Base-by-base conservation (phyloP, 164 flowering plant genomes). In the Vitis labrusca region DNA sequence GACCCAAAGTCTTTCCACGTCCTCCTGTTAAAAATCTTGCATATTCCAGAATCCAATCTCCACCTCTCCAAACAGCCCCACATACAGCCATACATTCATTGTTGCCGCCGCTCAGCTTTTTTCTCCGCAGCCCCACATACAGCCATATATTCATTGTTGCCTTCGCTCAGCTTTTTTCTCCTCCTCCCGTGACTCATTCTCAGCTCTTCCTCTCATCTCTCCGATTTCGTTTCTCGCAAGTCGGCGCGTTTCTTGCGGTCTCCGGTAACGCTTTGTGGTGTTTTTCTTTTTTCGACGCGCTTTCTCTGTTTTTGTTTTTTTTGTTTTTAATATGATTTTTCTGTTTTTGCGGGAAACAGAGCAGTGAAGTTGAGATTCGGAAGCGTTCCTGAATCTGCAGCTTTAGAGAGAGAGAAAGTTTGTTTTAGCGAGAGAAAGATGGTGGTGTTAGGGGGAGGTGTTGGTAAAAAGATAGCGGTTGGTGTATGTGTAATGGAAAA, bases 401-500 rank as follows among this genome's bases (percentile, higher is more conserved):
- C 4, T 29, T 13, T 65, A 29, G 51, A 56, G 68, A 14, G 47
- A 1, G 57, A 57, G 54, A 48, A 23, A 29, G 47, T 48, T 63
- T 48, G 10, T 16, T 10, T 13, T 58, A 30, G 47, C 44, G 27
- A 64, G 59, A 60, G 32, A 17, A 10, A 44, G 73, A 74, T 56
- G 80, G 79, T 19, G 76, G 69, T 6, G 49, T 67, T 74, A 27
- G 77, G 52, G 37, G 82, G 66, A 15, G 52, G 16, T 49, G 71
- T 69, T 15, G 70, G 57, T n/a, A 69, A 63, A 66, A 91, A 86
- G 84, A 87, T 93, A 23, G 86, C 30, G 71, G 69, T 96, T 67
- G 99, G 99, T 59, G 99, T 96, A 8, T 96, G 98, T 73, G 99
- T 96, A 71, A 85, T 96, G 97, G 98, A 93, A 89, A 96, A 96